phyloP scores from a whole-genome alignment of 352 stramenopile genomes.

The Pythium rhizo-oryzae region DNA sequence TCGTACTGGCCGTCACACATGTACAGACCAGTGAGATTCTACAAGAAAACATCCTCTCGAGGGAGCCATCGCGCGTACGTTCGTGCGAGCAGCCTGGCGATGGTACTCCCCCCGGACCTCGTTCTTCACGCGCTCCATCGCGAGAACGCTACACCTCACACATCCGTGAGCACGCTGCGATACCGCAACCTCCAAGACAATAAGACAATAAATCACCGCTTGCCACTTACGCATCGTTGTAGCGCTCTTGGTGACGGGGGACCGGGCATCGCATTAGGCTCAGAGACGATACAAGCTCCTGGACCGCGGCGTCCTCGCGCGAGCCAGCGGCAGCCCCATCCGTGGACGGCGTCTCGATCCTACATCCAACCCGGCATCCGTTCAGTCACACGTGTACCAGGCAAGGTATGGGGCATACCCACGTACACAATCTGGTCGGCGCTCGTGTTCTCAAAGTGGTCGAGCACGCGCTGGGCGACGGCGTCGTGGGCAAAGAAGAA shows the following conservation, averaged over 20 bases:
- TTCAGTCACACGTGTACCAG: background rate
- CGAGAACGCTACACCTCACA: constrained; percentile 41
- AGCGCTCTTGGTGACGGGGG: constrained; percentile 14
- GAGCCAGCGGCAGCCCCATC: background rate
- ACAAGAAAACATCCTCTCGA: background rate
- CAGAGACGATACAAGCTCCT: constrained; percentile 12
- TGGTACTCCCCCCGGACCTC: constrained; percentile 65
- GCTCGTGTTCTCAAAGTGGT: constrained; percentile 66
- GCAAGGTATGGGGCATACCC: background rate
- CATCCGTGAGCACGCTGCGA: background rate
- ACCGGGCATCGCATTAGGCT: constrained; percentile 15
- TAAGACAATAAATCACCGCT: background rate
- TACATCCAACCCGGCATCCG: background rate
- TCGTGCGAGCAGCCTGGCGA: constrained; percentile 42
- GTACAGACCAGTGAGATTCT: background rate
- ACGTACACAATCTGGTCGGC: constrained; percentile 66
- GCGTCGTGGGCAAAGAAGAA: constrained; percentile 71
- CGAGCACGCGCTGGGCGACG: constrained; percentile 62
- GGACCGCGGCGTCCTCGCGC: constrained; percentile 12
- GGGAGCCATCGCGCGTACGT: constrained; percentile 27
- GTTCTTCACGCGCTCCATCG: constrained; percentile 68
- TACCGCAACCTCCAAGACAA: background rate
- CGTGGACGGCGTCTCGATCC: constrained; percentile 19
- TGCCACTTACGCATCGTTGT: constrained; percentile 23
- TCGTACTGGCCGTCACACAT: constrained; percentile 40